Percentiles rank a stretch among this genome's conserved stretches.
Evolutionary conservation across 78 protist species (phyloP).

Genomic region (Cyanophora paradoxa): DNA sequence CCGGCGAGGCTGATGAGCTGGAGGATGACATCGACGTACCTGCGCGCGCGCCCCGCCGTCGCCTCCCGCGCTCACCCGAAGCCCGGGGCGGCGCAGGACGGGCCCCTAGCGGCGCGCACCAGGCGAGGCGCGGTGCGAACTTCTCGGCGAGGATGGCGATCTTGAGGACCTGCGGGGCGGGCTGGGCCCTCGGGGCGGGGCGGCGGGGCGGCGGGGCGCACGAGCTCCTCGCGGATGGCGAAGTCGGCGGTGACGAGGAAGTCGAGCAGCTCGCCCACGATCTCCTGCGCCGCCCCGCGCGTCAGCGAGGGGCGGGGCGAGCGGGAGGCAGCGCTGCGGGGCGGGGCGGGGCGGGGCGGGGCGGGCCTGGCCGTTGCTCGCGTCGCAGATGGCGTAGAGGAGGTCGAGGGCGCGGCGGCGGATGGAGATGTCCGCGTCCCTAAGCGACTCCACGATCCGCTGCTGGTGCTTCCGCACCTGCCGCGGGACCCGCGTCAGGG

Average conservation of each 20-base stretch:
- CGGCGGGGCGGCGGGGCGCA: not conserved
- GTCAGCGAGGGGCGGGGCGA: not conserved
- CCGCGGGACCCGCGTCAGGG: too few relatives aligned
- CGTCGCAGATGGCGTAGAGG: conserved; percentile 85
- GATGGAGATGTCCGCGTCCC: conserved; percentile 75
- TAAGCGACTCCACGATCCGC: conserved; percentile 37
- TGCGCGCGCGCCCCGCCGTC: not conserved
- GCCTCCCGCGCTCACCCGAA: not conserved
- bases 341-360: too few relatives aligned
- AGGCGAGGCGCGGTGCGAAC: conserved; percentile 66
- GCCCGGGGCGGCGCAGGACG: not conserved
- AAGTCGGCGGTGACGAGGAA: conserved; percentile 62
- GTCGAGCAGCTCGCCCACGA: conserved; percentile 77
- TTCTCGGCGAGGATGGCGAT: conserved; percentile 93
- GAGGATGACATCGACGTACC: conserved; percentile 90
- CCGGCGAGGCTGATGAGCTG: conserved; percentile 69
- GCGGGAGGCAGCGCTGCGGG: not conserved
- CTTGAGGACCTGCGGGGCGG: conserved; percentile 46
- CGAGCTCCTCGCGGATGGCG: conserved; percentile 84
- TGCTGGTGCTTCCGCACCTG: conserved; percentile 30
- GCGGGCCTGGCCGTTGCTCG: conserved; percentile 14
- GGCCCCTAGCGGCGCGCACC: conserved; percentile 60
- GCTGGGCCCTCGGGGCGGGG: not conserved
- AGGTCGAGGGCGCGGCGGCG: conserved; percentile 87
- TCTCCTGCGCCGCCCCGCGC: too few relatives aligned